Base-by-base conservation (phyloP, 352 stramenopile genomes). In the Phytophthora tubulina region DNA sequence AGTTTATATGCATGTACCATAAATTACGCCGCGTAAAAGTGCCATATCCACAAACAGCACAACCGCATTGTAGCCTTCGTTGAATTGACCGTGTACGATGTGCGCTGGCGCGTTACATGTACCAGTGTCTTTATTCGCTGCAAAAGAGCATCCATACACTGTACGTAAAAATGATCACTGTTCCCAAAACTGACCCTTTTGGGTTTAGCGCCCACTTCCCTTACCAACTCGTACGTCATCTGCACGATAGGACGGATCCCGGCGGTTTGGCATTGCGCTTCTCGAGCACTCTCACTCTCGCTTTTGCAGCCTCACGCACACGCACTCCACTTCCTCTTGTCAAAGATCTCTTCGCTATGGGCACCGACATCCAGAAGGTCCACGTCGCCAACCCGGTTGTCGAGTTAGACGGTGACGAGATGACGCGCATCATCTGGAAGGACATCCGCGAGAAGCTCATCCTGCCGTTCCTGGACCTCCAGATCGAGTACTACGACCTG, bases 401-500 rank as follows among this genome's bases (percentile, higher is more conserved):
- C n/a, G 89, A 96, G 59, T 82, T 96, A 39, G 88, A 96, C 58
- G 88, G 89, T 17, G 90, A 97, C 61, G 90, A 96, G 70, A 97
- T 97, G 88, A 96, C 87, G 39, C 85, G 88, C 66, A 79, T 92
- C 54, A 91, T 91, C 63, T 91, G 80, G 82, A 75, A 87, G 67
- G 66, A 88, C 45, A 88, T 93, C 50, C 73, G 74, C 21, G 71
- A 90, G 50, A 90, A 88, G 86, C 76, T 94, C 27, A 93, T 96
- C 52, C 54, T 90, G 39, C 90, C 90, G 44, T 96, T 90, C 78
- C 63, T 97, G 10, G 89, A 97, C 71, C 44, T 96, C 9, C 75
- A 94, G 33, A 94, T 96, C 62, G 85, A 95, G 71, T 95, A 96
- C 82, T 96, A 86, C 60, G 90, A 97, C 63, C 75, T 96, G 15